phyloP scores from a whole-genome alignment of 2,329 filamentous ascomycete species.

The Ramularia collo-cygni region DNA sequence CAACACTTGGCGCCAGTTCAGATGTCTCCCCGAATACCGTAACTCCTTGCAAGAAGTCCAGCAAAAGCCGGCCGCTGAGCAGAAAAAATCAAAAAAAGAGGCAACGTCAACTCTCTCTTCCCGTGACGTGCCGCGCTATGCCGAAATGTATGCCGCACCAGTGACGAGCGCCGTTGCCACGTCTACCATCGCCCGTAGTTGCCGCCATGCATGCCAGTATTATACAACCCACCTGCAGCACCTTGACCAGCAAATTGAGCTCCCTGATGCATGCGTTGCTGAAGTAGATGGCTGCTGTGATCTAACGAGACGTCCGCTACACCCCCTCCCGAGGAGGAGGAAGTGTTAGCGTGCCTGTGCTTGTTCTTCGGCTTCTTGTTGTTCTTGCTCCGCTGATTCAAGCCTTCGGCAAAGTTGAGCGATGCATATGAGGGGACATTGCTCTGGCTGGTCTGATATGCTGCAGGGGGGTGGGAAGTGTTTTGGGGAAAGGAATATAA shows the following conservation, averaged over 20 bases:
- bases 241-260: conserved; percentile 20
- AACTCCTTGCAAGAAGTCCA: conserved; percentile 23
- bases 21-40: conserved; percentile 17
- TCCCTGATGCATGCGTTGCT: conserved; percentile 85
- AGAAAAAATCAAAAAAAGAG: conserved; percentile 13
- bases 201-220: conserved; percentile 27
- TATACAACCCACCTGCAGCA: conserved; percentile 23
- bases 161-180: no score
- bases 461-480: conserved; percentile 17
- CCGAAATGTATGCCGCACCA: no score
- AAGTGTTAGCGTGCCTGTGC: conserved; percentile 99
- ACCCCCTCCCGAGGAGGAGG: conserved; percentile 90
- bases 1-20: conserved; percentile 25
- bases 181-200: conserved; percentile 25
- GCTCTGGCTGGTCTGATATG: conserved; percentile 19
- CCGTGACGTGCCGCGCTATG: conserved; percentile 11
- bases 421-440: conserved; percentile 20
- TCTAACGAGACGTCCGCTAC: conserved; percentile 80
- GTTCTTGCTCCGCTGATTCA: conserved; percentile 52
- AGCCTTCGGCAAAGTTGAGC: conserved; percentile 23
- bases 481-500: conserved; percentile 25
- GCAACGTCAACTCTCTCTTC: conserved; percentile 12
- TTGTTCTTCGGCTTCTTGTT: conserved; percentile 98
- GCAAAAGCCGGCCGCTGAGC: conserved; percentile 16
- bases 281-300: conserved; percentile 80